A percentile compares a stretch with the other conserved stretches of the same genome.
Evolutionary conservation across 1,139 yeast genomes (phyloP).

Genomic region (Yamadazyma sp.): DNA sequence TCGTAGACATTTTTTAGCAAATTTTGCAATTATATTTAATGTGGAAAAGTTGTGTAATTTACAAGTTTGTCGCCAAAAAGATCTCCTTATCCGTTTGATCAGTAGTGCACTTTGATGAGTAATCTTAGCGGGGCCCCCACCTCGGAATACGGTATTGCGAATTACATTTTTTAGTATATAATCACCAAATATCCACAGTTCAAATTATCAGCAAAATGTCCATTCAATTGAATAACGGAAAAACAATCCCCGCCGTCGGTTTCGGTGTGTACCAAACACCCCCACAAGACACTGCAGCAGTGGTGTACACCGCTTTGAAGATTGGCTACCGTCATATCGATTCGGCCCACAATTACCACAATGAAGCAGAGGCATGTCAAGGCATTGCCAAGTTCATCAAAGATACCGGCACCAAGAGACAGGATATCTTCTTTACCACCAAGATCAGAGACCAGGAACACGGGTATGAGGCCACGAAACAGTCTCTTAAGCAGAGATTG

Average conservation of each 20-base stretch:
- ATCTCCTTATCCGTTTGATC: no score
- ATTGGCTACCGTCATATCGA: conserved; percentile 67
- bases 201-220: conserved; percentile 25
- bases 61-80: no score
- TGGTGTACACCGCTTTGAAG: conserved; percentile 45
- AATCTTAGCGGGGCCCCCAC: no score
- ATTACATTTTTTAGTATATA: no score
- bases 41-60: no score
- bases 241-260: conserved; percentile 40
- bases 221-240: conserved; percentile 35
- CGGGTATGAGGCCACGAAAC: conserved; percentile 58
- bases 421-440: conserved; percentile 48
- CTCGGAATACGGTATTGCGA: no score
- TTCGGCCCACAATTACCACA: conserved; percentile 49
- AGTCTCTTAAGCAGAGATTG: conserved; percentile 55
- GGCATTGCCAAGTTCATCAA: conserved; percentile 41
- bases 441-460: conserved; percentile 62
- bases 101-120: no score
- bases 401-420: conserved; percentile 32
- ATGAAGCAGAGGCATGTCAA: conserved; percentile 46
- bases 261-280: conserved; percentile 37
- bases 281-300: conserved; percentile 21
- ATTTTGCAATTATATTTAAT: no score
- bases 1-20: no score
- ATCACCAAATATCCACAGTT: no score